These are phyloP conservation scores for Starmerella riodocensis DNA, from an alignment of 805 yeast species.

Conservation along the genomic window DNA sequence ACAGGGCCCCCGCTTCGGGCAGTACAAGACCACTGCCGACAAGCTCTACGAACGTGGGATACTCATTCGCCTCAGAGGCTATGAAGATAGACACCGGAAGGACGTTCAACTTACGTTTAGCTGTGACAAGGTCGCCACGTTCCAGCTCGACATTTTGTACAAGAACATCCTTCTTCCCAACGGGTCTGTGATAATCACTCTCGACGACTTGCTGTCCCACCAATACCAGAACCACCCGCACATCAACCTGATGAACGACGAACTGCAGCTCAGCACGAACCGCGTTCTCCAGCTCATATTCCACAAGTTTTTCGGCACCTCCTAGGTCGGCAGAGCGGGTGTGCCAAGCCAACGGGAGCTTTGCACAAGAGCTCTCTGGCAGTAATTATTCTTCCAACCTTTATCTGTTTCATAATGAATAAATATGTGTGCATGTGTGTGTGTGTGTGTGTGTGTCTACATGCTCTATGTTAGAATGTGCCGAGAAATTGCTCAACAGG, in stretches of 20 bases:
- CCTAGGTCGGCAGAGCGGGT: too few species aligned
- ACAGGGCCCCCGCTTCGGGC: conserved; percentile 50
- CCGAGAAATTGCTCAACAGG: too few species aligned
- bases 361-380: too few species aligned
- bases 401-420: not conserved
- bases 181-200: conserved; percentile 39
- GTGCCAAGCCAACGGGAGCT: too few species aligned
- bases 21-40: conserved; percentile 62
- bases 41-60: conserved; percentile 63
- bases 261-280: conserved; percentile 57
- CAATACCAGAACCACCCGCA: conserved; percentile 56
- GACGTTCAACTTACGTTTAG: conserved; percentile 63
- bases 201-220: conserved; percentile 56
- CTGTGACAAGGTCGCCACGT: conserved; percentile 59
- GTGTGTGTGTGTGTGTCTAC: too few species aligned
- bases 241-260: conserved; percentile 50
- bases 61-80: conserved; percentile 46
- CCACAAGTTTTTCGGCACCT: conserved; percentile 47
- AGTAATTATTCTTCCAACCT: too few species aligned
- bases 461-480: too few species aligned
- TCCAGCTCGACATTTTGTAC: conserved; percentile 60
- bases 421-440: too few species aligned
- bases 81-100: conserved; percentile 37
- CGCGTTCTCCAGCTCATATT: conserved; percentile 57
- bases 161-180: conserved; percentile 49